Evolutionary conservation across 2,329 filamentous ascomycete species (phyloP), one percentile per base, ranked within the genome.

Genomic region (Nothophaeocryptopus gaeumannii): DNA sequence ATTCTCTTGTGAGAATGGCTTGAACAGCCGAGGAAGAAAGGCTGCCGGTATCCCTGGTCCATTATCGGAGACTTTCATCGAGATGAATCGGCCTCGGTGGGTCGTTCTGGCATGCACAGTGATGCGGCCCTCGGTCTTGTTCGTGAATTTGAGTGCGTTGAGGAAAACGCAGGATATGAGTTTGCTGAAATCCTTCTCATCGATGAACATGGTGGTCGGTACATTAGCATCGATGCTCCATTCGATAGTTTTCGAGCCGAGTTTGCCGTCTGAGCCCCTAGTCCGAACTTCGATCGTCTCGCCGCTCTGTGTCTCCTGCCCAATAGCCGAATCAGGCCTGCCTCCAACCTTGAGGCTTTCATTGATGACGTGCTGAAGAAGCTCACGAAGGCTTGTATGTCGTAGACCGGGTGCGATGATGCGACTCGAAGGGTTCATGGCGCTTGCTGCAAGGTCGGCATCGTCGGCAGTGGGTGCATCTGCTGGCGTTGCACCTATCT

Each of bases 71-170:
- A 88, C 76, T 54, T 74, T 79, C 61, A 87, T 80, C 38, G 82
- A 72, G 36, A 86, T 73, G 61, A 80, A 79, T 31, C 77, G 75
- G 4, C 67, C 63, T 12, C 57, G 52, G 16, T 59, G 50, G 45
- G 77, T 79, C 36, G 83, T 71, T 5, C 72, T 75, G 3, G 78
- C 80, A 39, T 67, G 68, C 10, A 88, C 69, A 2, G 70, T 77
- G 47, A 88, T 84, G 10, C 69, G 73, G 5, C 85, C 84, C 47
- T 76, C 74, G 3, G 43, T 50, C 43, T 59, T 55, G 49, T 85
- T 81, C 0, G 84, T 87, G 61, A 88, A 88, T 63, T 88, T 88
- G 60, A 86, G 75, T 2, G 84, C 84, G 63, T 88, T 88, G 29
- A 83, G 61, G 36, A 82, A 78, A 2, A 85, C 77, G 55, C 81